phyloP scores from a whole-genome alignment of 192 early-diverging fungal species.

The Entrophospora sp. region DNA sequence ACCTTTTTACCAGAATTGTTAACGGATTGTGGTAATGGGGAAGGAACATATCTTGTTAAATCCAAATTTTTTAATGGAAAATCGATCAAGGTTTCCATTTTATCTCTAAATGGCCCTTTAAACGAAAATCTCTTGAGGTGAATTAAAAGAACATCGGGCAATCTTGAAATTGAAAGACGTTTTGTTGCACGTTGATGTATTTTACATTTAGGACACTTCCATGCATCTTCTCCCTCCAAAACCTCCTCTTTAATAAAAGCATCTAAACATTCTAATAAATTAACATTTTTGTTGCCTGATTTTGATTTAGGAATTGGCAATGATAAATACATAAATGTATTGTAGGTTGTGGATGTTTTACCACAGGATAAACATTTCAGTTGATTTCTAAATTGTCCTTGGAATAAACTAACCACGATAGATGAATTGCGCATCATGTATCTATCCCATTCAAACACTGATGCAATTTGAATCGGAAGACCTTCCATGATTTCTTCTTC shows the following conservation, averaged over 20 bases:
- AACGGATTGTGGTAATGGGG: slow-evolving; percentile 2
- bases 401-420: slow-evolving; percentile 83
- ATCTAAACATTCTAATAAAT: slow-evolving; percentile 74
- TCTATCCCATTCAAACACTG: slow-evolving; percentile 58
- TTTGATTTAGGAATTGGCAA: slow-evolving; percentile 74
- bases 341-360: slow-evolving; percentile 76
- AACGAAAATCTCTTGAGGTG: slow-evolving; percentile 94
- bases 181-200: slow-evolving; percentile 65
- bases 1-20: slow-evolving; percentile 2
- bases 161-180: slow-evolving; percentile 58
- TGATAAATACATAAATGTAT: slow-evolving; percentile 84
- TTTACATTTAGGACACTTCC: slow-evolving; percentile 85
- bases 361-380: slow-evolving; percentile 64
- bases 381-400: slow-evolving; percentile 64
- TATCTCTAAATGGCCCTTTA: slow-evolving; percentile 85
- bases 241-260: slow-evolving; percentile 76
- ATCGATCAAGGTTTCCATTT: slow-evolving; percentile 77
- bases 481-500: slow-evolving; percentile 49
- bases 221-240: slow-evolving; percentile 82
- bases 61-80: slow-evolving; percentile 64
- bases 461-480: slow-evolving; percentile 52
- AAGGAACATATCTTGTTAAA: slow-evolving; percentile 45
- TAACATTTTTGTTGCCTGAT: slow-evolving; percentile 42
- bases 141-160: slow-evolving; percentile 82
- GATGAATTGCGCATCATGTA: slow-evolving; percentile 70